phyloP scores from a whole-genome alignment of 345 rosid species.

The Salix caprea region DNA sequence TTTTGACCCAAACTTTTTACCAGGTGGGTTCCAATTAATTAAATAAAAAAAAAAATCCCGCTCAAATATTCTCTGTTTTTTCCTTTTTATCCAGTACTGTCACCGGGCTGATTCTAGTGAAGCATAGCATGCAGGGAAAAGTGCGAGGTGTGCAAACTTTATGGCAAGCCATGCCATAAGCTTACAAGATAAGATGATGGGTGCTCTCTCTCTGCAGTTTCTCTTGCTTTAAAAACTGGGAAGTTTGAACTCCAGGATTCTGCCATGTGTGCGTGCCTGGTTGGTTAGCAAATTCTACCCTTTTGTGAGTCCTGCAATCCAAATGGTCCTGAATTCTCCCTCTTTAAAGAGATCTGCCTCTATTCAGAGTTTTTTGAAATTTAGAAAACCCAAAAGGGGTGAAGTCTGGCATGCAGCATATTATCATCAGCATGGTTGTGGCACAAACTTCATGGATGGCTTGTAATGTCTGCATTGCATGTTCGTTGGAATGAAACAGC shows the following conservation, averaged over 20 bases:
- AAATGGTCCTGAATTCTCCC: neutral
- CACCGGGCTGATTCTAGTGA: neutral
- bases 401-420: neutral
- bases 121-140: neutral
- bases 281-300: neutral
- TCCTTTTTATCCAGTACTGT: neutral
- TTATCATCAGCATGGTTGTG: neutral
- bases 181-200: conserved; percentile 3
- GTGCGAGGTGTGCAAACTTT: neutral
- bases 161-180: conserved; percentile 3
- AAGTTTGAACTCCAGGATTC: neutral
- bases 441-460: neutral
- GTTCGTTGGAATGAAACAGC: too few relatives aligned
- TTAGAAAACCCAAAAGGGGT: neutral
- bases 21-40: too few relatives aligned
- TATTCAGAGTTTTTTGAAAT: neutral
- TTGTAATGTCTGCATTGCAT: neutral
- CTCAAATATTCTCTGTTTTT: neutral
- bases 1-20: too few relatives aligned
- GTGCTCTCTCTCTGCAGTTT: neutral
- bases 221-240: neutral
- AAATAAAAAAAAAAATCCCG: too few relatives aligned
- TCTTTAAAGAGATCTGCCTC: neutral
- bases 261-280: neutral
- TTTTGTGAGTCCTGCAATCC: neutral